These are phyloP conservation scores for Talaromyces sp. DNA, from an alignment of 2,329 filamentous ascomycete species.

Conservation along the genomic window DNA sequence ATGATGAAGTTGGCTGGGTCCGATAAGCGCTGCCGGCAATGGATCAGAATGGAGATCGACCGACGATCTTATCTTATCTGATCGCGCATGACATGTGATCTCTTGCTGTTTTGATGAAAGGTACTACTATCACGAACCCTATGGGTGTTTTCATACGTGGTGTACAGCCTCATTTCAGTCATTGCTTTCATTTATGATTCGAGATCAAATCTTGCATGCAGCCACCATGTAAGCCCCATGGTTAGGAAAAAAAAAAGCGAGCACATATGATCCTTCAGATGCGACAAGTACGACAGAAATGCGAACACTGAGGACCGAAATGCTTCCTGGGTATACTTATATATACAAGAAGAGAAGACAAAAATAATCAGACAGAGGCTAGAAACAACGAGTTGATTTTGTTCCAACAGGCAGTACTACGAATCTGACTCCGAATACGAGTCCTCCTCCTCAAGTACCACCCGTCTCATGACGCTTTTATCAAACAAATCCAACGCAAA, in stretches of 20 bases:
- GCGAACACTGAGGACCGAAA: background rate
- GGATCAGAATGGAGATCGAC: background rate
- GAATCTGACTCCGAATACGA: conserved; percentile 4
- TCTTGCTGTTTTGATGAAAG: background rate
- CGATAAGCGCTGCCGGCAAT: background rate
- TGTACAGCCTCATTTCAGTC: background rate
- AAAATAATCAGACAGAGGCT: background rate
- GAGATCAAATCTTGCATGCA: background rate
- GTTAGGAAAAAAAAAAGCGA: background rate
- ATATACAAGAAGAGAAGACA: background rate
- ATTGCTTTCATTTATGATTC: background rate
- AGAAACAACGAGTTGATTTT: background rate
- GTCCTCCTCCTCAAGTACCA: conserved; percentile 69
- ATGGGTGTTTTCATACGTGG: background rate
- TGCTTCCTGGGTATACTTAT: background rate
- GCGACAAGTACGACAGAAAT: background rate
- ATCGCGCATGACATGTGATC: background rate
- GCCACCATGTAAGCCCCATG: background rate
- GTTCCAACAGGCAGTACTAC: background rate
- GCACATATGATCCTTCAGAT: background rate
- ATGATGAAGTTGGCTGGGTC: background rate
- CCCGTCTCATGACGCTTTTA: conserved; percentile 75
- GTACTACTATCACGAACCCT: background rate
- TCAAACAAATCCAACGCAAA: conserved; percentile 95
- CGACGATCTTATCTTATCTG: background rate